A percentile compares a stretch with the other conserved stretches of the same genome.
These are phyloP conservation scores for Blastocystis sp. DNA, from an alignment of 352 stramenopile species.

Conservation along the genomic window DNA sequence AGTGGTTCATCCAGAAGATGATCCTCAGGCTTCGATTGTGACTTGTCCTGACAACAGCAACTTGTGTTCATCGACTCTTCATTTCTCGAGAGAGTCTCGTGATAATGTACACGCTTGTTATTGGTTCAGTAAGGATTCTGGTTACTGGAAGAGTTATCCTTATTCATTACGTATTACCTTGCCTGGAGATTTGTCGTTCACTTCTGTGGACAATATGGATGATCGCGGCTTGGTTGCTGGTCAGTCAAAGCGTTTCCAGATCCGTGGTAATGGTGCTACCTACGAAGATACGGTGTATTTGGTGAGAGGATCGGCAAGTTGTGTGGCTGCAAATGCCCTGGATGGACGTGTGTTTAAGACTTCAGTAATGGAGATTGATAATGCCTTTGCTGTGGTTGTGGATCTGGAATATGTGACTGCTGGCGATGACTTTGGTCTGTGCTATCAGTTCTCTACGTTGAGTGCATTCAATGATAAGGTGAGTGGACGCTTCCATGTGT, in stretches of 20 bases:
- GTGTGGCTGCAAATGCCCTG: slow-evolving; percentile 22
- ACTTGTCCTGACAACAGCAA: background rate
- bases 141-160: slow-evolving; percentile 59
- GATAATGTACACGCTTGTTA: slow-evolving; percentile 57
- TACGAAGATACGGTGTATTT: slow-evolving; percentile 50
- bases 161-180: slow-evolving; percentile 14
- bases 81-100: slow-evolving; percentile 3
- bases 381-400: slow-evolving; percentile 42
- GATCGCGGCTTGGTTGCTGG: slow-evolving; percentile 38
- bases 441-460: slow-evolving; percentile 59
- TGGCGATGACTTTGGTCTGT: background rate
- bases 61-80: background rate
- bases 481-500: slow-evolving; percentile 23
- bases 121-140: slow-evolving; percentile 40
- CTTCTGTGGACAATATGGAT: slow-evolving; percentile 18
- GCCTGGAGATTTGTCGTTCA: slow-evolving; percentile 37
- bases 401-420: slow-evolving; percentile 11
- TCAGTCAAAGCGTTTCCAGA: slow-evolving; percentile 23
- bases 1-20: background rate
- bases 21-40: slow-evolving; percentile 16
- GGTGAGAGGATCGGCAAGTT: background rate
- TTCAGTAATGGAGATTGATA: slow-evolving; percentile 18
- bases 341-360: slow-evolving; percentile 42
- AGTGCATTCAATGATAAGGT: slow-evolving; percentile 42
- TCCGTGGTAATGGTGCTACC: slow-evolving; percentile 41